Base-by-base conservation (phyloP, 1,284 basidiomycete genomes). In the Malassezia vespertilionis region DNA sequence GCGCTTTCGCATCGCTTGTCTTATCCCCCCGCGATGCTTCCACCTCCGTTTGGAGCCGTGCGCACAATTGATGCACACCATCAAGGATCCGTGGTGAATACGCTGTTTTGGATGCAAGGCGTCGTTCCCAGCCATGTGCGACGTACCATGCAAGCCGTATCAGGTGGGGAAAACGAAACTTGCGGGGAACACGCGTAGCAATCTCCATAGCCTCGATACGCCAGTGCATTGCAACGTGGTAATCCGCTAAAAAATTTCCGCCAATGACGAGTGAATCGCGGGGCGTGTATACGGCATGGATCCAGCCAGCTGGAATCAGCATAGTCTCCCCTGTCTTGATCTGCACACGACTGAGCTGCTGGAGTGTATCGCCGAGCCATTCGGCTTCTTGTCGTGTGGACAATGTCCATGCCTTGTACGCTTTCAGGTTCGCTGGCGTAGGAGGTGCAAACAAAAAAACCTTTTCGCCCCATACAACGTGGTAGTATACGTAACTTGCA, bases 261-360 rank as follows among this genome's bases (percentile, higher is more conserved):
- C 91, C 91, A 64, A 96, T 90, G 0, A 97, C 91, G 31, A 97
- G 76, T 2, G 89, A 85, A 69, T 96, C 88, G 33, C 78, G 72
- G 0, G 91, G 90, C 0, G 90, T 96, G 71, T 86, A 83, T 27
- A 97, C 91, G 15, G 88, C 86, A 68, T 97, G 91, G 53, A 96
- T 93, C 83, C 91, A 96, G 0, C 91, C 91, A 0, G 55, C 50
- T 0, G 60, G 58, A 53, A 74, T 68, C 46, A 75, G 37, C 86
- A 93, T 90, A 0, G 89, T 95, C 61, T 90, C 89, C 1, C 89
- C 89, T n/a, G 78, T 76, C 9, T 74, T 72, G 47, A 95, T 73
- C 40, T 83, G 82, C 8, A 91, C 83, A 65, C 84, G 88, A 62
- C 81, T 79, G 3, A 96, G 87, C 55, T 84, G 81, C 57, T 91